Evolutionary conservation across 1,284 basidiomycete species (phyloP).

Genomic region (Trametes pubescens): DNA sequence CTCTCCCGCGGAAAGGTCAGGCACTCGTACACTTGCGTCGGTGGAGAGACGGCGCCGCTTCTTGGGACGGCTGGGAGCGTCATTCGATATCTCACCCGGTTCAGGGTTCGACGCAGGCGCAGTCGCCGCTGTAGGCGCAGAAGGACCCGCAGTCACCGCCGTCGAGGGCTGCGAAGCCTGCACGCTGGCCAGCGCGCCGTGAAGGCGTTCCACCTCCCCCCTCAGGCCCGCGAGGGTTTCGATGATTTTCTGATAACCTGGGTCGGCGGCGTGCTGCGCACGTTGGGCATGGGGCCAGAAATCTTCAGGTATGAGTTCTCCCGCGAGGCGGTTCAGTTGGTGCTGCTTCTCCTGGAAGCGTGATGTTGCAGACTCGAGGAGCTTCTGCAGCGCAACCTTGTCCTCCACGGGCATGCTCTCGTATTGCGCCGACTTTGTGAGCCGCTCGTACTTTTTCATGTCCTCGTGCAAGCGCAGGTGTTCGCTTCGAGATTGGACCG

Average conservation of each 20-base stretch:
- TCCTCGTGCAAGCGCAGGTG: constrained; percentile 38
- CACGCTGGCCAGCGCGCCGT: constrained; percentile 20
- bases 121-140: background rate
- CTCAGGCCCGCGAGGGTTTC: constrained; percentile 41
- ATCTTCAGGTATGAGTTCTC: constrained; percentile 44
- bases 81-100: constrained; percentile 5
- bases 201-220: constrained; percentile 32
- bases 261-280: constrained; percentile 27
- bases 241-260: constrained; percentile 35
- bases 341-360: constrained; percentile 39
- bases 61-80: constrained; percentile 15
- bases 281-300: constrained; percentile 49
- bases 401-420: constrained; percentile 33
- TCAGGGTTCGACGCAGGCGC: constrained; percentile 11
- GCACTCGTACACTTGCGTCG: constrained; percentile 18
- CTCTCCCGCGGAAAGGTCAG: constrained; percentile 30
- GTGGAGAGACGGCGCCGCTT: constrained; percentile 47
- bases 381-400: constrained; percentile 30
- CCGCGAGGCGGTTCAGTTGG: constrained; percentile 39
- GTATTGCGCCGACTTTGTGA: constrained; percentile 31
- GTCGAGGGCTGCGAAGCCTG: background rate
- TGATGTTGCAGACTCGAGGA: constrained; percentile 38
- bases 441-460: constrained; percentile 31
- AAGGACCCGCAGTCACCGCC: background rate
- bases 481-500: constrained; percentile 39